Percentiles rank a stretch among this genome's conserved stretches.
Conservation (phyloP, 192 early-diverging fungal species). For the Phycomyces blakesleeanus region DNA sequence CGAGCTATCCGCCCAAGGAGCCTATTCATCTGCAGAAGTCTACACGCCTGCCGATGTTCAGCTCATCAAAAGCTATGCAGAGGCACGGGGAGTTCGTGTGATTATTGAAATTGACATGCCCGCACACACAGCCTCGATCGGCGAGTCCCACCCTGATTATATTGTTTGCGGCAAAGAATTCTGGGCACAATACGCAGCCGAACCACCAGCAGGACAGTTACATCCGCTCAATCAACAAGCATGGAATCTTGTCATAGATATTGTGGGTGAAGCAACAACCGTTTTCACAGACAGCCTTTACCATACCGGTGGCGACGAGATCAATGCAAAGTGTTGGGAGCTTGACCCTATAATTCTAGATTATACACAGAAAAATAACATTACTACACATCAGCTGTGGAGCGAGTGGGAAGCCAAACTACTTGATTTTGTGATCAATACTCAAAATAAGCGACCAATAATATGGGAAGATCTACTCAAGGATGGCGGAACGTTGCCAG, state of each 20-base stretch:
- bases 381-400: conserved; percentile 18
- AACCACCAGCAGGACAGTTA: conserved; percentile 82
- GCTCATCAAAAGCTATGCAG: conserved; percentile 62
- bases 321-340: conserved; percentile 59
- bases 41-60: conserved; percentile 68
- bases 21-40: conserved; percentile 55
- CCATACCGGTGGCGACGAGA: conserved; percentile 74
- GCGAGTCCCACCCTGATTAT: conserved; percentile 42
- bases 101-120: conserved; percentile 86
- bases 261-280: conserved; percentile 56
- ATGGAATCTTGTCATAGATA: conserved; percentile 47
- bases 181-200: conserved; percentile 58
- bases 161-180: conserved; percentile 57
- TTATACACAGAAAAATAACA: conserved; percentile 19
- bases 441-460: conserved; percentile 43
- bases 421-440: conserved; percentile 6
- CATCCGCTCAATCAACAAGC: conserved; percentile 61
- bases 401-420: conserved; percentile 12
- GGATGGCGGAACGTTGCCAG: conserved; percentile 33
- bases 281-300: conserved; percentile 67
- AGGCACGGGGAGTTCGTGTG: conserved; percentile 72
- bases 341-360: conserved; percentile 26
- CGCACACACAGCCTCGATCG: conserved; percentile 56
- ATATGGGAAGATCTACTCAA: conserved; percentile 75
- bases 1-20: conserved; percentile 55